Base-by-base conservation (phyloP, 2,329 filamentous ascomycete genomes). In the Metarhizium humberi region DNA sequence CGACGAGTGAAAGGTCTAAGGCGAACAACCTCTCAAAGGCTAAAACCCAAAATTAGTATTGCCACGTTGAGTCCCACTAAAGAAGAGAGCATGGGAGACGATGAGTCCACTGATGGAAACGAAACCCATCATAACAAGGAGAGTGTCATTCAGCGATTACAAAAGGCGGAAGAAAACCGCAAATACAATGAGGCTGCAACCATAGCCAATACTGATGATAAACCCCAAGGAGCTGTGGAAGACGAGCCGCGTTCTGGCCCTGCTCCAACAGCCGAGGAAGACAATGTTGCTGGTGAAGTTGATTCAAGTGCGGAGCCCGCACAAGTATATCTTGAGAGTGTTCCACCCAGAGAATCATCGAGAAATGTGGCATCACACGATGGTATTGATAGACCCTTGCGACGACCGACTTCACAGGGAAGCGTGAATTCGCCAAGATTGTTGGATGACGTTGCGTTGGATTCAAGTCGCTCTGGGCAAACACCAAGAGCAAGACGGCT, bases 41-140 rank as follows among this genome's bases (percentile, higher is more conserved):
- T 69, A 13, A 48, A 53, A 4, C 58, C 55, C 18, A 64, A 60
- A 45, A 58, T 63, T 14, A 66, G 65, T 34, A 51, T 63, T 32
- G 57, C 55, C 10, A 59, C 62, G 2, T 52, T 71, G 47, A 71
- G 64, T 45, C 69, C 69, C 6, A 68, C 68, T 0, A 55, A 60
- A 2, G 70, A 71, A 52, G 69, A 70, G 47, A 66, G 59, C n/a
- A 50, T 53, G 1, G 57, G 52, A 1, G 57, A 65, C 7, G 63
- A 59, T 2, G 59, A 52, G 32, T 56, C 42, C 6, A 51, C 45
- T 48, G 50, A 49, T 14, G 25, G 20, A 34, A 14, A 52, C 7
- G 43, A 48, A 16, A 47, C 40, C 8, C 18, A 49, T 11, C 25
- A 47, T n/a, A 51, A 45, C 16, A 46, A 54, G 11, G 53, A 52